These are phyloP conservation scores for Bassia scoparia DNA, from an alignment of 148 eudicot species.

Conservation along the genomic window DNA sequence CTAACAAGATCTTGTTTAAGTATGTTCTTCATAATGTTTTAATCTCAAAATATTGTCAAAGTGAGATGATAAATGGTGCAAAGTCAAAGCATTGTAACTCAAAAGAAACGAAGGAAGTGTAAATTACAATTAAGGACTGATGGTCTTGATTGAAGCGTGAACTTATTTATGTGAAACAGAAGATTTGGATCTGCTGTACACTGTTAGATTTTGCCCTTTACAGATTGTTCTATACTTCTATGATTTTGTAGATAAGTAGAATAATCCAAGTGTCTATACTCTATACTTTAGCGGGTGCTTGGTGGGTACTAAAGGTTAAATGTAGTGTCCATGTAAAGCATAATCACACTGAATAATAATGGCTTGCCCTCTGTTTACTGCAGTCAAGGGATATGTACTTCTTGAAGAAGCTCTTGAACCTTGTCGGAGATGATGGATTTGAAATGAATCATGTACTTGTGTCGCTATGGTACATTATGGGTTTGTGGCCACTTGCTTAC, in stretches of 20 bases:
- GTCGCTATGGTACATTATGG: conserved; percentile 89
- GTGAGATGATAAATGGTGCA: too few relatives aligned
- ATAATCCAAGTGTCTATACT: neutral
- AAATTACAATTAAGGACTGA: too few relatives aligned
- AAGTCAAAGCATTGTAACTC: too few relatives aligned
- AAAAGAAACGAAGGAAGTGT: too few relatives aligned
- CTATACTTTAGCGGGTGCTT: too few relatives aligned
- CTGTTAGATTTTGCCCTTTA: neutral
- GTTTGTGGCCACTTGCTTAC: conserved; percentile 78
- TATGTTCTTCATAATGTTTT: too few relatives aligned
- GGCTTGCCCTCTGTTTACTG: conserved; percentile 13
- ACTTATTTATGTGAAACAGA: neutral
- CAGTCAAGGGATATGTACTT: conserved; percentile 79
- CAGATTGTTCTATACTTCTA: neutral
- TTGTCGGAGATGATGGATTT: conserved; percentile 87
- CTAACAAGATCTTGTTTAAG: too few relatives aligned
- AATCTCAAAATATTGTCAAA: too few relatives aligned
- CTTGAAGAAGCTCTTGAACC: conserved; percentile 73
- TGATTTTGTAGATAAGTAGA: neutral
- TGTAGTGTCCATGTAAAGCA: neutral
- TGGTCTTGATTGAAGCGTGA: neutral
- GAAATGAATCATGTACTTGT: conserved; percentile 81
- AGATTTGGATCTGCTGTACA: neutral
- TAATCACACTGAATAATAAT: neutral
- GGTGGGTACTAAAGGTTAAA: neutral